Evolutionary conservation across 2,329 filamentous ascomycete genomes (phyloP).

Genomic region (Daldinia sp.): DNA sequence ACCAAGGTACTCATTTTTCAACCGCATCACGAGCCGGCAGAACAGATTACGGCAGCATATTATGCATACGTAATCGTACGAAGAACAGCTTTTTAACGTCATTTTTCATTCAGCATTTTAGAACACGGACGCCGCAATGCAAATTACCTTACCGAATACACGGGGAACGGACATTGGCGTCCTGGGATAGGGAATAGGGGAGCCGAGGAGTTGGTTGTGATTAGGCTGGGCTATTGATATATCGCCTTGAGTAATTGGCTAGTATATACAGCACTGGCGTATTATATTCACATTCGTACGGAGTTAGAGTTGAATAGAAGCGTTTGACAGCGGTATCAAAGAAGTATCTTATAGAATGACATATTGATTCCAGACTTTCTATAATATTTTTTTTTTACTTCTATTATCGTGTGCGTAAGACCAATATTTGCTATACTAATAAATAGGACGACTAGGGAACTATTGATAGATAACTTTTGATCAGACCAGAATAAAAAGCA

Average conservation of each 20-base stretch:
- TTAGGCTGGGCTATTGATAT: no score
- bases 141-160: conserved; percentile 4
- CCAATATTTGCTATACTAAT: no score
- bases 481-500: no score
- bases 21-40: neutral
- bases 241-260: neutral
- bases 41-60: neutral
- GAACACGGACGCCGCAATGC: conserved; percentile 22
- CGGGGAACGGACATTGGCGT: neutral
- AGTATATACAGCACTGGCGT: neutral
- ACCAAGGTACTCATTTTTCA: conserved; percentile 24
- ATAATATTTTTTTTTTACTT: no score
- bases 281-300: neutral
- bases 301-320: neutral
- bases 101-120: conserved; percentile 1
- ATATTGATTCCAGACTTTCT: no score
- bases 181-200: neutral
- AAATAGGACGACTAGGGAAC: no score
- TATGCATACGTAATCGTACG: conserved; percentile 4
- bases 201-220: neutral
- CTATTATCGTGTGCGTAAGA: no score
- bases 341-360: neutral
- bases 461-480: no score
- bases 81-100: neutral
- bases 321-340: neutral